A percentile compares a stretch with the other conserved stretches of the same genome.
Conservation (phyloP, 2,329 filamentous ascomycete genomes). For the Claviceps citrina region DNA sequence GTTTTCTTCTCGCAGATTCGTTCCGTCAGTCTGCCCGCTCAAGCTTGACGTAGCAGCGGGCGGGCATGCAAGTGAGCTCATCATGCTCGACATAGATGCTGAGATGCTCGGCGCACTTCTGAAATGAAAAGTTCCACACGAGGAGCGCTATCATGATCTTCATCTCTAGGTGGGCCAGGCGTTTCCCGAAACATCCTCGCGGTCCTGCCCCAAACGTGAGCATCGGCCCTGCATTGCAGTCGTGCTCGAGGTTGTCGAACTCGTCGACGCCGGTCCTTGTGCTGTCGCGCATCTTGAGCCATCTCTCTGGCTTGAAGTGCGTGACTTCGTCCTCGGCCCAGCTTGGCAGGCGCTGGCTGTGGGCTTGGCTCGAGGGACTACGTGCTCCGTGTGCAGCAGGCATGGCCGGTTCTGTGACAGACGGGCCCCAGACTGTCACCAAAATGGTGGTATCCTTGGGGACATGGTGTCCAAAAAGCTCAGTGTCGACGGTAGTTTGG, state of each 20-base stretch:
- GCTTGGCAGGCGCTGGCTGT: constrained; percentile 9
- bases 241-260: neutral
- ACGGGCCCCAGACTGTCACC: constrained; percentile 14
- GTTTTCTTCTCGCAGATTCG: neutral
- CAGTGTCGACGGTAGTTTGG: constrained; percentile 16
- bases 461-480: constrained; percentile 17
- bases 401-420: neutral
- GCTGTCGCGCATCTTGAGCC: constrained; percentile 14
- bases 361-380: constrained; percentile 9
- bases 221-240: constrained; percentile 1
- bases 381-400: constrained; percentile 4
- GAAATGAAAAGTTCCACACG: constrained; percentile 13
- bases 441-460: constrained; percentile 20
- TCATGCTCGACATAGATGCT: neutral
- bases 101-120: neutral
- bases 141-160: constrained; percentile 11
- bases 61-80: neutral
- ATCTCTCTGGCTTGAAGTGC: constrained; percentile 22
- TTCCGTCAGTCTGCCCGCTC: neutral
- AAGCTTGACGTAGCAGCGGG: neutral
- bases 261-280: neutral
- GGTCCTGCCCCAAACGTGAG: constrained; percentile 13
- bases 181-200: constrained; percentile 15
- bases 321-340: constrained; percentile 14
- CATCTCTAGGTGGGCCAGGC: constrained; percentile 17